phyloP scores from a whole-genome alignment of 2,329 filamentous ascomycete species.

The Colletotrichum lini region DNA sequence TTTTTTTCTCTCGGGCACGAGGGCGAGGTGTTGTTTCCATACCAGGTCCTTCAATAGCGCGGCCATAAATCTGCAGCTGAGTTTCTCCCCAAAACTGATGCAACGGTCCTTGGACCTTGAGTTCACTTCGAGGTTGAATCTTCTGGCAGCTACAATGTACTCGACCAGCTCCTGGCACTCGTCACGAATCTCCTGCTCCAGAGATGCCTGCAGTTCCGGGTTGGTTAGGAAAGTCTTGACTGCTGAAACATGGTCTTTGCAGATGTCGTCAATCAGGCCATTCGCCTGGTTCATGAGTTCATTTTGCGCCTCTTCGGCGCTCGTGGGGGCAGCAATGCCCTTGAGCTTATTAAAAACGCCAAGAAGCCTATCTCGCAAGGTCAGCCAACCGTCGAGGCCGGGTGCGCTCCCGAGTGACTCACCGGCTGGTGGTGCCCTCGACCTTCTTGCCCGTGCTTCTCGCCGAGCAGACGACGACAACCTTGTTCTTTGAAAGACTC shows the following conservation, averaged over 20 bases:
- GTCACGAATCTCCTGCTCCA: slow-evolving; percentile 77
- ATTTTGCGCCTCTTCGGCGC: slow-evolving; percentile 66
- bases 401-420: slow-evolving; percentile 59
- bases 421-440: slow-evolving; percentile 96
- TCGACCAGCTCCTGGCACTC: slow-evolving; percentile 88
- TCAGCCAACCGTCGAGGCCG: slow-evolving; percentile 14
- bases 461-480: slow-evolving; percentile 96
- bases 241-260: slow-evolving; percentile 83
- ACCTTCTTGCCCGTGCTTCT: slow-evolving; percentile 94
- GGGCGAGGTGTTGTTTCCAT: slow-evolving; percentile 23
- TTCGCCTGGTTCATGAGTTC: slow-evolving; percentile 76
- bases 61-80: slow-evolving; percentile 94
- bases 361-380: slow-evolving; percentile 61
- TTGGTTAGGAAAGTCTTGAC: slow-evolving; percentile 75
- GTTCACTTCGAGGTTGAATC: slow-evolving; percentile 82
- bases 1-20: neutral
- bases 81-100: slow-evolving; percentile 94
- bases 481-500: slow-evolving; percentile 76
- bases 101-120: slow-evolving; percentile 87
- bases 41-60: slow-evolving; percentile 83
- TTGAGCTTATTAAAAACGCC: slow-evolving; percentile 72
- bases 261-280: slow-evolving; percentile 84
- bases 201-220: slow-evolving; percentile 67
- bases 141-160: slow-evolving; percentile 75
- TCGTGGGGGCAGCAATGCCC: slow-evolving; percentile 66